phyloP scores from a whole-genome alignment of 805 yeast species.

The Ogataea degrootiae region DNA sequence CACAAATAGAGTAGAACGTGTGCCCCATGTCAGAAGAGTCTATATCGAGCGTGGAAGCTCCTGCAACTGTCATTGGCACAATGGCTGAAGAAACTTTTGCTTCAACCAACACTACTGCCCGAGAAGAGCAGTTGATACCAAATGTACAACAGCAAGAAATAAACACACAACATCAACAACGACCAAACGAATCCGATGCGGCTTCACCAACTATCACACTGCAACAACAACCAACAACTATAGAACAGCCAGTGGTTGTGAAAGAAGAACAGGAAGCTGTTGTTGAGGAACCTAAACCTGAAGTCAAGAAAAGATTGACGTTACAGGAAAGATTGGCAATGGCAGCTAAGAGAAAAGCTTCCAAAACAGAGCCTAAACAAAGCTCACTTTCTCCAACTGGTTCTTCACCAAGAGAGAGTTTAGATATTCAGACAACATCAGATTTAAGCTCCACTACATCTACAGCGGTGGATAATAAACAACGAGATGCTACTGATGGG shows the following conservation, averaged over 20 bases:
- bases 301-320: constrained; percentile 56
- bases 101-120: too few relatives aligned
- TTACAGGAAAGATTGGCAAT: constrained; percentile 80
- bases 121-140: too few relatives aligned
- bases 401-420: constrained; percentile 1
- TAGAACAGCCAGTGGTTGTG: not conserved
- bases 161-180: too few relatives aligned
- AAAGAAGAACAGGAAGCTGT: not conserved
- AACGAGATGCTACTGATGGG: not conserved
- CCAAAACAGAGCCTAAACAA: not conserved
- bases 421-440: not conserved
- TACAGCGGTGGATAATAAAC: not conserved
- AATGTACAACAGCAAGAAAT: too few relatives aligned
- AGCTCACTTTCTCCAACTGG: constrained; percentile 1
- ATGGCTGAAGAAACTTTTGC: too few relatives aligned
- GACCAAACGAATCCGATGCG: too few relatives aligned
- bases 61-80: too few relatives aligned
- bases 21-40: too few relatives aligned
- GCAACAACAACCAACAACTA: too few relatives aligned
- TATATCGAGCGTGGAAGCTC: too few relatives aligned
- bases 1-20: too few relatives aligned
- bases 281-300: constrained; percentile 1
- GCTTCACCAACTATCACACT: too few relatives aligned
- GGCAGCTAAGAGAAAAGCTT: constrained; percentile 52
- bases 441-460: not conserved